Evolutionary conservation across 1,284 basidiomycete genomes (phyloP).

Genomic region (Pterulicium gracile): DNA sequence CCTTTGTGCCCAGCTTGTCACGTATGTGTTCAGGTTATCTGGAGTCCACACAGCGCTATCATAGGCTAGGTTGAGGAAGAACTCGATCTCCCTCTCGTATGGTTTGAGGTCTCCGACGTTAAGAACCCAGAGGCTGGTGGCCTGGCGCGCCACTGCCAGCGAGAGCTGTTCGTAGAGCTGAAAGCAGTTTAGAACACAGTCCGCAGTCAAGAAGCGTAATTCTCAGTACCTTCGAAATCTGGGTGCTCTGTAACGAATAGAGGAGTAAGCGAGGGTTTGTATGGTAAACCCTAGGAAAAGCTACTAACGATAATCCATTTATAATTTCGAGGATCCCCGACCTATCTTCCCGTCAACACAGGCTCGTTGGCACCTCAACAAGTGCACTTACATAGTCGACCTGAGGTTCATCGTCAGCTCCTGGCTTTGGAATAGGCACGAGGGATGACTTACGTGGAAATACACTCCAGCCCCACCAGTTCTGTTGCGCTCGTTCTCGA

Average conservation of each 20-base stretch:
- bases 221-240: slow-evolving; percentile 30
- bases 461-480: slow-evolving; percentile 60
- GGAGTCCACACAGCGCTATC: slow-evolving; percentile 41
- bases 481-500: slow-evolving; percentile 38
- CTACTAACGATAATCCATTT: slow-evolving; percentile 45
- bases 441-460: slow-evolving; percentile 46
- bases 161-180: slow-evolving; percentile 56
- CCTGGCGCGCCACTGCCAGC: slow-evolving; percentile 44
- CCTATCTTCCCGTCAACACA: too few species aligned
- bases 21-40: slow-evolving; percentile 42
- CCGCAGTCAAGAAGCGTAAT: slow-evolving; percentile 10
- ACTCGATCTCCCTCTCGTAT: slow-evolving; percentile 60
- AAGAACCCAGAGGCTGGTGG: slow-evolving; percentile 45
- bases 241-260: slow-evolving; percentile 22
- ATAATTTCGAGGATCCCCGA: slow-evolving; percentile 45
- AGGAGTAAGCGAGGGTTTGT: neutral
- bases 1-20: slow-evolving; percentile 47
- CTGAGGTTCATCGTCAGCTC: slow-evolving; percentile 14
- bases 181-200: neutral
- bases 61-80: slow-evolving; percentile 57
- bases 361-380: too few species aligned
- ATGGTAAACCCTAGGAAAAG: too few species aligned
- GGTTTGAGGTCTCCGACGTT: slow-evolving; percentile 68
- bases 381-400: slow-evolving; percentile 31
- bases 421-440: neutral